phyloP scores from a whole-genome alignment of 345 rosid genomes.

The Eucalyptus virginea region DNA sequence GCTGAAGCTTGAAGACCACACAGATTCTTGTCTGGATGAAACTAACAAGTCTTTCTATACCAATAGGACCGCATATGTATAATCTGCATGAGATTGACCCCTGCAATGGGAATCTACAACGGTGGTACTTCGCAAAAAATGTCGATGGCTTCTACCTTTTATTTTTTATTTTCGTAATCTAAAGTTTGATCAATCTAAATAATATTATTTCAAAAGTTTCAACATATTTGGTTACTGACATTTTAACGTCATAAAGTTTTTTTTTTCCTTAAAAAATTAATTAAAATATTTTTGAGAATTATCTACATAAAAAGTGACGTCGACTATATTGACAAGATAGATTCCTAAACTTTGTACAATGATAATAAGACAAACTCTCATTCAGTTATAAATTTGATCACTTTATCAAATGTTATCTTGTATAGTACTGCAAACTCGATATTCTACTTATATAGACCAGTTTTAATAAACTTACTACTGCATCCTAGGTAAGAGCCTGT shows the following conservation, averaged over 20 bases:
- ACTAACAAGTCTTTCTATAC: background rate
- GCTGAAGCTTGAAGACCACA: background rate
- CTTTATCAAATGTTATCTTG: background rate
- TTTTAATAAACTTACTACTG: background rate
- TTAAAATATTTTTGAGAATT: background rate
- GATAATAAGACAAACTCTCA: background rate
- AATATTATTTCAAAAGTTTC: background rate
- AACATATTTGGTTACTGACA: background rate
- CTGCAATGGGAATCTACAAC: background rate
- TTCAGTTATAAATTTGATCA: background rate
- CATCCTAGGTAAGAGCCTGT: background rate
- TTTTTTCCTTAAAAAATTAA: background rate
- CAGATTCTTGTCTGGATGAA: background rate
- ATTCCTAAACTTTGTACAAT: background rate
- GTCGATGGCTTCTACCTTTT: background rate
- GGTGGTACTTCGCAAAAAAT: background rate
- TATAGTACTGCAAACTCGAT: background rate
- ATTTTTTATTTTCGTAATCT: background rate
- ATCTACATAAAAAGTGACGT: background rate
- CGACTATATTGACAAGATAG: background rate
- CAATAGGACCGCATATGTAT: background rate
- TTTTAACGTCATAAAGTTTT: background rate
- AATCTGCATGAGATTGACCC: background rate
- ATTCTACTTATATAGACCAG: background rate
- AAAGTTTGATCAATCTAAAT: background rate